Base-by-base conservation (phyloP, 257 asterid species). In the Agastache rugosa region DNA sequence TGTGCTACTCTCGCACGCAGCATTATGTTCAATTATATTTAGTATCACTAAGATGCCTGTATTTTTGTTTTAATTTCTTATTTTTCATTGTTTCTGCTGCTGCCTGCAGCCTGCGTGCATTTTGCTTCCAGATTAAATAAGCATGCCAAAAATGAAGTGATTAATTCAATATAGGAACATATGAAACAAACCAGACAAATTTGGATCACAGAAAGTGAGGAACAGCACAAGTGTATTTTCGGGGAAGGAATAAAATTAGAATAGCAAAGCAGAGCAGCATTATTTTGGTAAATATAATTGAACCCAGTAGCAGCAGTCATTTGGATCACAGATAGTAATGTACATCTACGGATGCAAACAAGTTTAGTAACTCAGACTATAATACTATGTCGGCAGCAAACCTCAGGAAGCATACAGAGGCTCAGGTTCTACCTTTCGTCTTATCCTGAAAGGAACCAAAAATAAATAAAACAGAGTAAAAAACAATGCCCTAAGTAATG, bases 341-440 rank as follows among this genome's bases (percentile, higher is more conserved):
- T 20, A 59, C 63, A 78, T 17, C 19, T 7, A 51, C 10, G 45
- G 16, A 17, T 8, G 22, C 2, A 11, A 60, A 31, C 42, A 48
- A 31, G 23, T 47, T 63, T 25, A 51, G 17, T 37, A 31, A 67
- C 15, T 12, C 16, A 70, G 23, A 53, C 45, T 3, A 17, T 37
- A 55, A 20, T 15, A 35, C 51, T 12, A 63, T 51, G 16, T 41
- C 1, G 5, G 55, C 55, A 15, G 54, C 42, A 48, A 51, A 64
- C 55, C 48, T 81, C 77, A 85, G 34, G 71, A 67, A 65, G 73
- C 66, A 65, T 87, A 89, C 27, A 89, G 75, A 17, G 97, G 91
- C 77, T 85, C 91, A 4, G 88, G 91, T 35, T 82, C 85, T 51
- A 83, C 88, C 61, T 81, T 84, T 80, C 93, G 83, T 78, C 79